phyloP scores from a whole-genome alignment of 495 filamentous ascomycete species.

The Penicillium taxi region DNA sequence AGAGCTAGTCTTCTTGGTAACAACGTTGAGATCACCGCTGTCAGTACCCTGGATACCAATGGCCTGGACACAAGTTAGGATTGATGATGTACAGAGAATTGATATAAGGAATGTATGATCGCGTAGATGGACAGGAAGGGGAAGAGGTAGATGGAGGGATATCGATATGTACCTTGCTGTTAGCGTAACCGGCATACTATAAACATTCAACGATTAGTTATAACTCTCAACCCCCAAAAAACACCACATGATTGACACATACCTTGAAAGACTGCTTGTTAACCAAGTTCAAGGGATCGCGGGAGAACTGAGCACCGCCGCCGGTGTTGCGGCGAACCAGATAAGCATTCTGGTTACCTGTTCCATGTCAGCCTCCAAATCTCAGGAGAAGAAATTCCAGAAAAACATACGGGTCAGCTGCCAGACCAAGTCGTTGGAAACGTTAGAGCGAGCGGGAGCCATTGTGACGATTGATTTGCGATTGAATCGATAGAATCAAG shows the following conservation, averaged over 20 bases:
- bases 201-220: neutral
- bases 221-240: neutral
- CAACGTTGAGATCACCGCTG: conserved; percentile 64
- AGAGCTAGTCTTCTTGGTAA: conserved; percentile 72
- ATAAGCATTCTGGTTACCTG: conserved; percentile 74
- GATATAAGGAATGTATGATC: neutral
- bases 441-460: conserved; percentile 46
- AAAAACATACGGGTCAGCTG: conserved; percentile 70
- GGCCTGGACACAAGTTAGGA: too few species aligned
- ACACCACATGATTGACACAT: conserved; percentile 9
- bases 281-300: conserved; percentile 80
- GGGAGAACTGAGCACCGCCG: conserved; percentile 80
- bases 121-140: too few species aligned
- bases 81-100: too few species aligned
- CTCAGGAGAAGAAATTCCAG: neutral
- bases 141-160: conserved; percentile 3
- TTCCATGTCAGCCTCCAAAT: conserved; percentile 7
- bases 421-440: conserved; percentile 87
- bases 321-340: conserved; percentile 77
- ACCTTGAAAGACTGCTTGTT: conserved; percentile 93
- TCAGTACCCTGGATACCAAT: conserved; percentile 61
- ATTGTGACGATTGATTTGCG: conserved; percentile 31
- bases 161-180: conserved; percentile 75
- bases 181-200: conserved; percentile 82
- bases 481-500: conserved; percentile 18